These are phyloP conservation scores for Clathrus columnatus DNA, from an alignment of 768 basidiomycete species.

Conservation along the genomic window DNA sequence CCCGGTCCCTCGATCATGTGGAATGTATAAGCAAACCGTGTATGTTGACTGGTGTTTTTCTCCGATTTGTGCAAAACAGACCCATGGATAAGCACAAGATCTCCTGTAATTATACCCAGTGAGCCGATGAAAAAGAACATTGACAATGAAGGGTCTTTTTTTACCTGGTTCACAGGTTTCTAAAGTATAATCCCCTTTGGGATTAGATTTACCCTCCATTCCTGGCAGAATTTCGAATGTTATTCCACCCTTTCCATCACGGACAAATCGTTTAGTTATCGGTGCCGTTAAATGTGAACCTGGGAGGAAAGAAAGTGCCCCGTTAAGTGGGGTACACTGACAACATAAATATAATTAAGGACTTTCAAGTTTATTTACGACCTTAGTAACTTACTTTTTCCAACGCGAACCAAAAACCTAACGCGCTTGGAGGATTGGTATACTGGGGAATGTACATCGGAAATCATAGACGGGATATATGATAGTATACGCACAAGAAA, in stretches of 20 bases:
- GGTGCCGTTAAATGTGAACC: conserved; percentile 75
- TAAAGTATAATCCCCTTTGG: conserved; percentile 47
- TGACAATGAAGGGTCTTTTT: background rate
- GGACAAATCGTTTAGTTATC: conserved; percentile 80
- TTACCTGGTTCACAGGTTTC: conserved; percentile 69
- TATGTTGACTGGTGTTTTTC: conserved; percentile 69
- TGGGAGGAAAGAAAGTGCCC: conserved; percentile 82
- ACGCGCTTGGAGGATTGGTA: conserved; percentile 82
- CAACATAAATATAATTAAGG: conserved; percentile 12
- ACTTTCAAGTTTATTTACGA: too few relatives aligned
- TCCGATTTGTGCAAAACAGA: conserved; percentile 88
- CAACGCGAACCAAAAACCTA: conserved; percentile 95
- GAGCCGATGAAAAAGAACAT: conserved; percentile 10
- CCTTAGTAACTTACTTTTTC: conserved; percentile 38
- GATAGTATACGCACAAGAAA: conserved; percentile 47
- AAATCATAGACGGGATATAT: background rate
- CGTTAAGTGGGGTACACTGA: conserved; percentile 69
- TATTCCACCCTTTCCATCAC: conserved; percentile 67
- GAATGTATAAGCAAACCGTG: conserved; percentile 92
- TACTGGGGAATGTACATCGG: conserved; percentile 43
- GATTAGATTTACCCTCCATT: conserved; percentile 20
- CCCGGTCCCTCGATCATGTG: conserved; percentile 83
- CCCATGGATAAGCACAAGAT: conserved; percentile 91
- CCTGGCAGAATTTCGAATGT: conserved; percentile 58
- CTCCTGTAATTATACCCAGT: conserved; percentile 45